A percentile compares a stretch with the other conserved stretches of the same genome.
Evolutionary conservation across 164 flowering plant genomes (phyloP).

Genomic region (Nymphaea colorata): DNA sequence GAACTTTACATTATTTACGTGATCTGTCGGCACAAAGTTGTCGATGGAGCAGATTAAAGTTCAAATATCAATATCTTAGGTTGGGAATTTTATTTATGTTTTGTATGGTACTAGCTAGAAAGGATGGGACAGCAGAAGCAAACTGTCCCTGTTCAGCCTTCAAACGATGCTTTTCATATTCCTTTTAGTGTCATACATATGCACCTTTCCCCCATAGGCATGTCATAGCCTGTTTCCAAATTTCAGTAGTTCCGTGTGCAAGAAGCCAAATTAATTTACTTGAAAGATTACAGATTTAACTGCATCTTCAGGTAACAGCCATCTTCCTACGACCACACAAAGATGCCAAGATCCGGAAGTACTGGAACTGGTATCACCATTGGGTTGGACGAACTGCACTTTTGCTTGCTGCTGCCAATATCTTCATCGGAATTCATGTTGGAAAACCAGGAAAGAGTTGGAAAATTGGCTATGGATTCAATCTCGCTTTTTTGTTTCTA

Average conservation of each 20-base stretch:
- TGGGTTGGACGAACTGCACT: slow-evolving; percentile 62
- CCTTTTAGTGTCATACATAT: no score
- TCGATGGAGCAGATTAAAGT: no score
- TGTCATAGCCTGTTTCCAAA: neutral
- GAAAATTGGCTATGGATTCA: slow-evolving; percentile 61
- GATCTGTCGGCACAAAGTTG: no score
- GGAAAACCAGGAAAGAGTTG: slow-evolving; percentile 39
- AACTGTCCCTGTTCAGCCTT: no score
- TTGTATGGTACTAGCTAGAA: no score
- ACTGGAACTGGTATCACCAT: slow-evolving; percentile 77
- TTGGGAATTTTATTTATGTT: no score
- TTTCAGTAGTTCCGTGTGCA: neutral
- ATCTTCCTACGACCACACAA: slow-evolving; percentile 50
- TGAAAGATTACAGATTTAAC: neutral
- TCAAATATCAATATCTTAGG: no score
- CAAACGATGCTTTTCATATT: no score
- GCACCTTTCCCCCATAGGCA: no score
- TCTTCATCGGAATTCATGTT: slow-evolving; percentile 44
- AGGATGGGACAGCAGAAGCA: no score
- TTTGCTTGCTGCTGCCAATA: slow-evolving; percentile 53
- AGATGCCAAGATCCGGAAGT: slow-evolving; percentile 48
- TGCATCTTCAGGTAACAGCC: slow-evolving; percentile 42
- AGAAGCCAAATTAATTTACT: neutral
- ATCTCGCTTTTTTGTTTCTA: slow-evolving; percentile 27
- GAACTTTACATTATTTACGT: no score